A percentile compares a stretch with the other conserved stretches of the same genome.
These are phyloP conservation scores for Citrus sp. DNA, from an alignment of 345 rosid genomes.

Conservation along the genomic window DNA sequence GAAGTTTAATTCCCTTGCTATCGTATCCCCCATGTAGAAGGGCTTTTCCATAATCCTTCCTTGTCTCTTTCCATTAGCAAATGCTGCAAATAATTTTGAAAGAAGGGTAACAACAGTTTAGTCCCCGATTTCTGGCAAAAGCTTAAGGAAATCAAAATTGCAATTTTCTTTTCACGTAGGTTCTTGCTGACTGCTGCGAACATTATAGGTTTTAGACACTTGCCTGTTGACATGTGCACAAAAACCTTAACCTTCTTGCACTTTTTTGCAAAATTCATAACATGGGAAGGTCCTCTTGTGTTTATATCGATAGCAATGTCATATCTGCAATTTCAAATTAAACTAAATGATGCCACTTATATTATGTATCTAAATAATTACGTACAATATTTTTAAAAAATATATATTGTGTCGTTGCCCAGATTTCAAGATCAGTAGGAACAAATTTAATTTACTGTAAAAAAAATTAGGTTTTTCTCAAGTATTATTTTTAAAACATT, in stretches of 20 bases:
- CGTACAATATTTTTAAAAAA: too few species aligned
- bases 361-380: too few species aligned
- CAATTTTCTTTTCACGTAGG: too few species aligned
- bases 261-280: constrained; percentile 35
- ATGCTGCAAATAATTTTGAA: constrained; percentile 39
- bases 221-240: constrained; percentile 44
- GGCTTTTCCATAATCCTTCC: constrained; percentile 86
- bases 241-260: constrained; percentile 31
- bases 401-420: too few species aligned
- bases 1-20: constrained; percentile 55
- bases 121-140: too few species aligned
- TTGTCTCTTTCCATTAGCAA: constrained; percentile 90
- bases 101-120: too few species aligned
- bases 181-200: too few species aligned
- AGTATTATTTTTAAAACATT: too few species aligned
- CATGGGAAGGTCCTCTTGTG: constrained; percentile 30
- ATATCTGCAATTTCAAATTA: constrained; percentile 28
- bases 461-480: too few species aligned
- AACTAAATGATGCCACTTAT: neutral
- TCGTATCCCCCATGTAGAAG: constrained; percentile 64
- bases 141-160: too few species aligned
- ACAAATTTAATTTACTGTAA: too few species aligned
- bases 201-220: neutral
- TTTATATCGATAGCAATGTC: constrained; percentile 35
- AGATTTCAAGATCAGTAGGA: too few species aligned